Conservation (phyloP, 768 basidiomycete species). For the Tricholoma bakamatsutake region DNA sequence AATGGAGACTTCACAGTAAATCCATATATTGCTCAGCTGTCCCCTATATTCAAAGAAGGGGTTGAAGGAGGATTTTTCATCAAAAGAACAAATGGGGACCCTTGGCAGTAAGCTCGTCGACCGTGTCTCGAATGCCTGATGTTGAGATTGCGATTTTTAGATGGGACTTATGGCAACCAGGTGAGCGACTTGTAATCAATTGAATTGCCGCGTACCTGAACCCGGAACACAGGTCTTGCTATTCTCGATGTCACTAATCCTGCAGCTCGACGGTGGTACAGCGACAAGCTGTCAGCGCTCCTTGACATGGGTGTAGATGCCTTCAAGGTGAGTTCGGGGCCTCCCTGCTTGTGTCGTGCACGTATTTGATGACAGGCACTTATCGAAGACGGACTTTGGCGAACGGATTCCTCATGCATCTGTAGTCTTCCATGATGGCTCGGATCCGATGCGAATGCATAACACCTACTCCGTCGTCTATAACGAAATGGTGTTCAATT, state of each 20-base stretch:
- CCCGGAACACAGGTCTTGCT: conserved; percentile 32
- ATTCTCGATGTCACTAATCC: conserved; percentile 59
- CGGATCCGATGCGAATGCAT: conserved; percentile 65
- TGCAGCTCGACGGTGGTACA: conserved; percentile 51
- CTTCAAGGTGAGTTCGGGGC: conserved; percentile 42
- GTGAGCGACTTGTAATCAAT: conserved; percentile 3
- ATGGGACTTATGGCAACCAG: conserved; percentile 66
- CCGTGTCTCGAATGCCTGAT: background rate
- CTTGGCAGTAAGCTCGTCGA: conserved; percentile 52
- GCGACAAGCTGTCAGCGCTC: conserved; percentile 39
- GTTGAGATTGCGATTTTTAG: conserved; percentile 14
- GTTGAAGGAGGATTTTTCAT: conserved; percentile 65
- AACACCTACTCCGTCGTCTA: conserved; percentile 67
- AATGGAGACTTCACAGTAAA: conserved; percentile 40
- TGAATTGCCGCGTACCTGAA: background rate
- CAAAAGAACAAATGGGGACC: conserved; percentile 57
- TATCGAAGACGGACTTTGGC: conserved; percentile 62
- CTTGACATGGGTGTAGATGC: conserved; percentile 51
- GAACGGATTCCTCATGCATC: conserved; percentile 68
- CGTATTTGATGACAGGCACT: background rate
- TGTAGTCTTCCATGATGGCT: conserved; percentile 59
- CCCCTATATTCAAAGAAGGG: conserved; percentile 65
- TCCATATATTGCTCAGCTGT: conserved; percentile 66
- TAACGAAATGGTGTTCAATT: conserved; percentile 63
- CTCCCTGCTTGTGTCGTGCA: background rate